Conservation (phyloP, 2,329 filamentous ascomycete species). For the Cercospora zeae-maydis region DNA sequence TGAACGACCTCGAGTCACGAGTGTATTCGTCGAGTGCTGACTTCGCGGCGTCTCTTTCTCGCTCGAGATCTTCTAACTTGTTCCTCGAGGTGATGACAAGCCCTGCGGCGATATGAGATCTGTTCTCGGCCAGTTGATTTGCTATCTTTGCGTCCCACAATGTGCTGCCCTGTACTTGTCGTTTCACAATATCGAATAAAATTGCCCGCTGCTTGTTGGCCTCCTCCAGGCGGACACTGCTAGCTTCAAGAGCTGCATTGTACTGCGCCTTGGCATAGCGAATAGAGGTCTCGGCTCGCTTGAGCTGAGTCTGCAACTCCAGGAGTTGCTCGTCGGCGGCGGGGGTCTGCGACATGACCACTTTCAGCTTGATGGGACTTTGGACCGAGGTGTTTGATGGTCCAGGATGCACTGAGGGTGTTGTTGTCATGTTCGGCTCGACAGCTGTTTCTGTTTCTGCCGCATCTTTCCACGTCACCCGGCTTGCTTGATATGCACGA, state of each 20-base stretch:
- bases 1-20: background rate
- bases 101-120: background rate
- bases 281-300: background rate
- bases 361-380: background rate
- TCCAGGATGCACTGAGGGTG: background rate
- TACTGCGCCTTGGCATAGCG: conserved; percentile 1
- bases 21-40: background rate
- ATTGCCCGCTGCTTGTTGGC: background rate
- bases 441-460: background rate
- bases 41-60: background rate
- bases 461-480: background rate
- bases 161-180: background rate
- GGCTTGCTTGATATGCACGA: conserved; percentile 5
- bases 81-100: conserved; percentile 1
- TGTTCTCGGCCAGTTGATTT: conserved; percentile 6
- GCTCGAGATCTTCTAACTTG: conserved; percentile 1
- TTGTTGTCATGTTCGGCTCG: conserved; percentile 7
- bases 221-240: background rate
- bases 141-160: conserved; percentile 1
- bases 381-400: background rate
- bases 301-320: background rate
- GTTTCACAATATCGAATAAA: background rate
- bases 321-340: background rate
- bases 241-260: background rate
- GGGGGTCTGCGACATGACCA: background rate